A percentile compares a stretch with the other conserved stretches of the same genome.
Conservation (phyloP, 495 filamentous ascomycete genomes). For the Penicillium herquei region DNA sequence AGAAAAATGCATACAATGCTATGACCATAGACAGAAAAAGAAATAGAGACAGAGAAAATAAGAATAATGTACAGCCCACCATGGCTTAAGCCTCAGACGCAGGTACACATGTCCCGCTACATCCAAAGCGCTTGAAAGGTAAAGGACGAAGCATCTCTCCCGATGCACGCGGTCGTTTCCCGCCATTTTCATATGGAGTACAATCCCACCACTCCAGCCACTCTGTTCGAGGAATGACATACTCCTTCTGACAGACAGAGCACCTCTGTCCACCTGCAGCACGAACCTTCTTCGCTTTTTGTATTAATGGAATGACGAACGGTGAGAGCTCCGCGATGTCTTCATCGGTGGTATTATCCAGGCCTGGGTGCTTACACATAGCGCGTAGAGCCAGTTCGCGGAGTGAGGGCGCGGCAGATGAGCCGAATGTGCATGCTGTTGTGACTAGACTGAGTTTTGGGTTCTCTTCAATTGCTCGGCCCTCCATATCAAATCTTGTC, state of each 20-base stretch:
- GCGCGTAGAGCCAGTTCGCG: conserved; percentile 58
- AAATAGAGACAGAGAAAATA: not conserved
- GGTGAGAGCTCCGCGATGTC: conserved; percentile 41
- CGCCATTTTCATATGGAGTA: conserved; percentile 43
- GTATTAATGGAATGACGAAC: conserved; percentile 40
- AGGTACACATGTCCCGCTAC: conserved; percentile 65
- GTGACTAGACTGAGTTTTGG: not conserved
- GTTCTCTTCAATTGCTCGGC: conserved; percentile 22
- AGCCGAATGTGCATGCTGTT: not conserved
- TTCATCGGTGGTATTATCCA: conserved; percentile 43
- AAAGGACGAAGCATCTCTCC: conserved; percentile 44
- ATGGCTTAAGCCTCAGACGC: not conserved
- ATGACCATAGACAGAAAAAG: not conserved
- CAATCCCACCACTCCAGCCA: conserved; percentile 77
- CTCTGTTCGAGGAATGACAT: conserved; percentile 57
- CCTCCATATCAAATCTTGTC: conserved; percentile 45
- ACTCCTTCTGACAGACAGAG: conserved; percentile 58
- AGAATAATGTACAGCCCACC: not conserved
- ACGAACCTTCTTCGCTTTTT: conserved; percentile 40
- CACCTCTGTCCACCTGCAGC: conserved; percentile 54
- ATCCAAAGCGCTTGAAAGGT: conserved; percentile 63
- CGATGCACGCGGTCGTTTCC: conserved; percentile 37
- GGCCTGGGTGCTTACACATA: conserved; percentile 37
- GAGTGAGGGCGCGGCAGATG: conserved; percentile 47
- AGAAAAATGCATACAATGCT: conserved; percentile 1